Evolutionary conservation across 179 eudicot species (phyloP).

Genomic region (Drosera spatulata): DNA sequence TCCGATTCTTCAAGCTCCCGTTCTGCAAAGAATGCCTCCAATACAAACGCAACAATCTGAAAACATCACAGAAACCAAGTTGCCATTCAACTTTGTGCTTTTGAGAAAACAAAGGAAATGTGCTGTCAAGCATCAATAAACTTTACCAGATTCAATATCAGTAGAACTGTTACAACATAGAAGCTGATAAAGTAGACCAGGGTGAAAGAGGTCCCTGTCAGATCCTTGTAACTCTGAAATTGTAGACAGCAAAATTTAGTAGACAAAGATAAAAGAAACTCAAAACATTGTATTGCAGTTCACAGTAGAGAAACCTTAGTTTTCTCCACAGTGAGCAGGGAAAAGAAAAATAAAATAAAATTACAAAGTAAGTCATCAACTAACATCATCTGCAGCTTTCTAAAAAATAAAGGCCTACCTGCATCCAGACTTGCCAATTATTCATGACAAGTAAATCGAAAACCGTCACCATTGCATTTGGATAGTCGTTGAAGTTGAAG

Average conservation of each 20-base stretch:
- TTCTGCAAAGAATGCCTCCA: conserved; percentile 98
- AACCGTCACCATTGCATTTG: conserved; percentile 94
- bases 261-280: not conserved
- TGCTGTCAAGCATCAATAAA: not conserved
- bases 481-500: conserved; percentile 96
- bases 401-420: conserved; percentile 34
- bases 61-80: conserved; percentile 11
- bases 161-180: conserved; percentile 72
- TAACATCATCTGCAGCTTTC: not conserved
- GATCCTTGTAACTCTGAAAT: conserved; percentile 68
- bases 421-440: conserved; percentile 96
- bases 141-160: conserved; percentile 89
- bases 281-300: not conserved
- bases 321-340: not conserved
- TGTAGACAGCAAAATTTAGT: conserved; percentile 8
- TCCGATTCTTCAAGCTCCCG: conserved; percentile 64
- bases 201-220: conserved; percentile 65
- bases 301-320: not conserved
- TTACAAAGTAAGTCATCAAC: not conserved
- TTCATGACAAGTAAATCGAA: conserved; percentile 90
- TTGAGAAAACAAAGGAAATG: not conserved
- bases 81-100: not conserved
- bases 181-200: conserved; percentile 76
- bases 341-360: too few species aligned
- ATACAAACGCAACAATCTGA: conserved; percentile 90